Evolutionary conservation across 148 eudicot species (phyloP), one percentile per base, ranked within the genome.

Genomic region (Chenopodium suecicum): DNA sequence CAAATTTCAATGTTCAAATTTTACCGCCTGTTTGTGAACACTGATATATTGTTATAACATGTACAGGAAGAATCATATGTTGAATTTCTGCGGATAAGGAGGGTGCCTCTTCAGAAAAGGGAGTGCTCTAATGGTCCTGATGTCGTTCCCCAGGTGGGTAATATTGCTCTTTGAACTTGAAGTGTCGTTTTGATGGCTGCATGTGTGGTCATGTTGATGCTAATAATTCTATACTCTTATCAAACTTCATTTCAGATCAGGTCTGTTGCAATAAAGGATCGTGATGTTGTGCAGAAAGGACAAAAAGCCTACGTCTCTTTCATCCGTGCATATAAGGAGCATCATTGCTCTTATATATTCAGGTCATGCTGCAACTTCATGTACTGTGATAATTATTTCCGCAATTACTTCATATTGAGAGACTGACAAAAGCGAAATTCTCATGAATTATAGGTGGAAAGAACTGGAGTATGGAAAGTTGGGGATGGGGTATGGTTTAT

Each of bases 221-320:
- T 74, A 37, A 67, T 17, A 17, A 58, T 32, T 25, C 76, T 16
- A 23, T 48, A 32, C 58, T 44, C 41, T 52, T 78, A 52, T 46
- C 31, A 64, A 80, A 69, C 32, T 66, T 58, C 73, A 70, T 80
- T 82, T 86, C 92, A 94, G 99, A 84, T 96, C 66, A 90, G 98
- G 46, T 77, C 90, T 78, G 90, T 88, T 77, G 95, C 98, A 34
- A 86, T 52, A 79, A 94, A 88, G 70, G 99, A 96, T 73, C 99
- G 99, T 48, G 94, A 92, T 85, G 90, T 94, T 25, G 89, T 96
- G 98, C 97, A 96, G 68, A 96, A 96, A 88, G 99, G 98, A 76
- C 87, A 86, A 60, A 87, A 83, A 86, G 97, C 99, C 46, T 91
- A 94, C 84, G 94, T 94, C 32, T 96, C 99, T 44, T 92, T 87